phyloP scores from a whole-genome alignment of 2,329 filamentous ascomycete genomes.

The Chaetomium sp. region DNA sequence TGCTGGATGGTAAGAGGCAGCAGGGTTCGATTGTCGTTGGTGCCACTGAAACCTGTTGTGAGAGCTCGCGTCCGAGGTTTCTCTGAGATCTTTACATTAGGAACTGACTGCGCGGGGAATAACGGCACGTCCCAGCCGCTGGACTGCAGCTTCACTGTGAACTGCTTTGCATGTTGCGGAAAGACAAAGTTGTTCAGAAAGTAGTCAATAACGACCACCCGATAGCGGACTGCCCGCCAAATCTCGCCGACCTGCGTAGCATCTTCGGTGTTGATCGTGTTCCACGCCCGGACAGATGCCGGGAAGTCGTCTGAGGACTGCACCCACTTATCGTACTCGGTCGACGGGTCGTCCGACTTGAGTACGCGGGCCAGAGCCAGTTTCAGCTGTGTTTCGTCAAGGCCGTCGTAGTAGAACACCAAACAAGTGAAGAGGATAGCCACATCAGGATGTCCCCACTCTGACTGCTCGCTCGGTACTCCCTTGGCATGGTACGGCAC shows the following conservation, averaged over 20 bases:
- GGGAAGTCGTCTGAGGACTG: slow-evolving; percentile 38
- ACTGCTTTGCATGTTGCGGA: slow-evolving; percentile 58
- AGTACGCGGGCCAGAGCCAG: slow-evolving; percentile 46
- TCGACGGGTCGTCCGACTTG: slow-evolving; percentile 50
- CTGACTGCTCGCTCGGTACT: slow-evolving; percentile 52
- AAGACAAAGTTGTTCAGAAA: slow-evolving; percentile 61
- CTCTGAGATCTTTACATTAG: slow-evolving; percentile 5
- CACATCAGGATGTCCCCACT: slow-evolving; percentile 63
- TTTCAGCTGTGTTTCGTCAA: slow-evolving; percentile 42
- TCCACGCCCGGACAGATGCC: slow-evolving; percentile 44
- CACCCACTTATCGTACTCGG: slow-evolving; percentile 49
- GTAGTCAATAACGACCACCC: slow-evolving; percentile 49
- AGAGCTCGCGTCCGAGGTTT: slow-evolving; percentile 22
- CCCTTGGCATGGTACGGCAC: slow-evolving; percentile 65
- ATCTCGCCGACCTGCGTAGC: slow-evolving; percentile 42
- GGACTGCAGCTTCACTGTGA: slow-evolving; percentile 54
- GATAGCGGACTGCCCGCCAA: slow-evolving; percentile 44
- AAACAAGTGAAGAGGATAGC: slow-evolving; percentile 59
- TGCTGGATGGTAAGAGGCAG: slow-evolving; percentile 58
- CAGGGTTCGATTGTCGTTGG: slow-evolving; percentile 57
- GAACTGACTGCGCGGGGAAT: slow-evolving; percentile 19
- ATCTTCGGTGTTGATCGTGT: slow-evolving; percentile 54
- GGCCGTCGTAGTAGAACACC: slow-evolving; percentile 58
- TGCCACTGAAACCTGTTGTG: slow-evolving; percentile 66
- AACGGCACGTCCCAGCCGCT: slow-evolving; percentile 63